Evolutionary conservation across 2,329 filamentous ascomycete genomes (phyloP).

Genomic region (Fusarium secorum): DNA sequence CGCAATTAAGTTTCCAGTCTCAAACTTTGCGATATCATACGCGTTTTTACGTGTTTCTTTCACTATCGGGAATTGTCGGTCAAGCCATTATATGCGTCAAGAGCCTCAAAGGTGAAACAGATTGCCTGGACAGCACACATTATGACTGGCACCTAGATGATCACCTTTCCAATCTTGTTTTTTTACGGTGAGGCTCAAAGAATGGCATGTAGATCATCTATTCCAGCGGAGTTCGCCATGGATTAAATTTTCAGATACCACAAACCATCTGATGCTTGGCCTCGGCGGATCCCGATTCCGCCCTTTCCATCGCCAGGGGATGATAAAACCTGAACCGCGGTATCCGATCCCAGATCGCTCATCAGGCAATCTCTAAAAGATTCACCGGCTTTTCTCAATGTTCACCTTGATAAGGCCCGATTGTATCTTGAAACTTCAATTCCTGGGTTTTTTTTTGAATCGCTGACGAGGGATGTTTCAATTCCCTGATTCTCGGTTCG

Average conservation of each 20-base stretch:
- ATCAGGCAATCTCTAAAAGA: slow-evolving; percentile 8
- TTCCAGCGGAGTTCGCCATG: slow-evolving; percentile 2
- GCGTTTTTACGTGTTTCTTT: background rate
- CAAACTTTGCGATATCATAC: background rate
- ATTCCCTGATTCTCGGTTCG: background rate
- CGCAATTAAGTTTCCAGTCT: background rate
- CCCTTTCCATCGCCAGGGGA: background rate
- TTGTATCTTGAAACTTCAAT: background rate
- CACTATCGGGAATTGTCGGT: background rate
- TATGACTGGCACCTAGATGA: background rate
- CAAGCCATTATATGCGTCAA: background rate
- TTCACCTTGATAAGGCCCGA: slow-evolving; percentile 11
- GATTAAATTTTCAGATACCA: background rate
- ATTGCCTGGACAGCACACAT: background rate
- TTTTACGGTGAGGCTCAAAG: background rate
- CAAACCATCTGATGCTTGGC: slow-evolving; percentile 23
- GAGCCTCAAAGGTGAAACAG: background rate
- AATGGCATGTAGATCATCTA: background rate
- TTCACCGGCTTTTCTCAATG: background rate
- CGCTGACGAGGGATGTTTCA: background rate
- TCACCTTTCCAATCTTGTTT: background rate
- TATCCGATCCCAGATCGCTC: slow-evolving; percentile 17
- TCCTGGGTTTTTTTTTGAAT: background rate
- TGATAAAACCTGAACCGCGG: slow-evolving; percentile 6
- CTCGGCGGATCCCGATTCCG: slow-evolving; percentile 16